Evolutionary conservation across 1,284 basidiomycete genomes (phyloP), one percentile per base, ranked within the genome.

Genomic region (Inonotus obliquus): DNA sequence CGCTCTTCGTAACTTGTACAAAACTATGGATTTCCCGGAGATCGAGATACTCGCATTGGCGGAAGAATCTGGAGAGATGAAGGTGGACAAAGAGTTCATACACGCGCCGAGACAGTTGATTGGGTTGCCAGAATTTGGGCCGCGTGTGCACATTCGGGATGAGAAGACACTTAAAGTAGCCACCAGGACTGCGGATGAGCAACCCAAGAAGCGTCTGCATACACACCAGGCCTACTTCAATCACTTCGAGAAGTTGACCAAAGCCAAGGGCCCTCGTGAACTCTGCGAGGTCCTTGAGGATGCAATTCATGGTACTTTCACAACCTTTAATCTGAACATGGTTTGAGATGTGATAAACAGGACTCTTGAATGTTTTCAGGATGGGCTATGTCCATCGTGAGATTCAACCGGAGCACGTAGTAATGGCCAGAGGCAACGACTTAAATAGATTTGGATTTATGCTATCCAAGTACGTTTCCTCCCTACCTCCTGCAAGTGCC

Each of bases 311-410:
- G 56, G 56, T 49, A 47, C 49, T 21, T 21, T 19, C 19, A 19
- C 14, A 35, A 29, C 17, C 11, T 29, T 29, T 6, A 47, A 17
- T 21, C 19, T 44, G 41, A 44, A 49, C 19, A 17, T 44, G 48
- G 11, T 58, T 27, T 37, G 41, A 21, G 17, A 44, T n/a, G 37
- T 17, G 9, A 37, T 29, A 37, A 14, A 35, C 27, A 58, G 56
- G 56, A 6, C 56, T 58, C 13, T 23, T 58, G 27, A 58, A 58
- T 49, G 32, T 21, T 19, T 51, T 19, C 23, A 48, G 56, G 27
- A 58, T 58, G 45, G 56, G 56, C 2, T 58, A 58, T 23, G 56
- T 58, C n/a, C 56, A 58, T 27, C 56, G 56, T 1, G 45, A 51
- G 32, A 49, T 58, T 19, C 14, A 9, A 2, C 29, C 45, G 56